Base-by-base conservation (phyloP, 2,329 filamentous ascomycete species). In the Fusarium burgessii region DNA sequence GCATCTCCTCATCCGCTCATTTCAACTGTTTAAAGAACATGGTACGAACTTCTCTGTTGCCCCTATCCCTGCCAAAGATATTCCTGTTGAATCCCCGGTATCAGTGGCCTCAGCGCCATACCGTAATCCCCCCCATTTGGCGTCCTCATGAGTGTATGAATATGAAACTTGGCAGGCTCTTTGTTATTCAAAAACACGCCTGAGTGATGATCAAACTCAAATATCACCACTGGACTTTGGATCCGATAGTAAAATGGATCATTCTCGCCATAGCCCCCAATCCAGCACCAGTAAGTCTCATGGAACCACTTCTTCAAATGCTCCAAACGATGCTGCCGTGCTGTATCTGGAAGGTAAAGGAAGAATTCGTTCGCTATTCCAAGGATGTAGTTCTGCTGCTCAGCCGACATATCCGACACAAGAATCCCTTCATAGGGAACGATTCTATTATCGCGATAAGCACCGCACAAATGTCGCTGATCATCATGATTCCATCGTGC, bases 241-340 rank as follows among this genome's bases (percentile, higher is more conserved):
- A 95, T 86, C 1, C 93, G 86, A 75, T 90, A 95, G 79, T 95
- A 95, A 75, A 93, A 95, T 0, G 92, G 84, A 77, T 94, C 92
- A 0, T 87, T 80, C 55, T 92, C 84, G 0, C 84, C 88, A 66
- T 83, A 92, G 0, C 88, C 89, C 7, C 93, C 93, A 58, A 95
- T 94, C 92, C 93, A 95, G 77, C 87, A 88, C 77, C 93, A 95
- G 76, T 93, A 92, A 8, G 92, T 95, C 83, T 94, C 91, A n/a
- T 81, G 74, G 60, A 91, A 88, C 77, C 88, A 86, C 6, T 78
- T 76, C 54, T 84, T 82, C 49, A 90, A 84, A 41, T 90, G 84
- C 2, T 82, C 79, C 3, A 93, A 78, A 18, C 88, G 87, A 7
- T 87, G 77, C 51, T 84, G 75, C 3, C 90, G 84, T 0, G 91